Conservation (phyloP, 257 asterid genomes). For the Solanum boliviense region DNA sequence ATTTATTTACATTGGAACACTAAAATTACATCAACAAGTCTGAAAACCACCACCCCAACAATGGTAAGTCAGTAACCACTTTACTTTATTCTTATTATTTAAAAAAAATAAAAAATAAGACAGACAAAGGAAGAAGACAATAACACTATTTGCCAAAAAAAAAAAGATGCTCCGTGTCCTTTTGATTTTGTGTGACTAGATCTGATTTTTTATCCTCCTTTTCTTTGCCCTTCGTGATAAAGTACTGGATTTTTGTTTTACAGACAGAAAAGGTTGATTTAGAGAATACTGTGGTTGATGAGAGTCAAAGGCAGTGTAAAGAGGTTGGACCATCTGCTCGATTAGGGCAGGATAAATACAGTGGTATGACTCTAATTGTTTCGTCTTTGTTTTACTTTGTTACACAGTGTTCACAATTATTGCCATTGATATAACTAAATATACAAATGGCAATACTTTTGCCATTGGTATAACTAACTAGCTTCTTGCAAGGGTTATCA, state of each 20-base stretch:
- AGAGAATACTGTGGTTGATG: slow-evolving; percentile 95
- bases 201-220: slow-evolving; percentile 1
- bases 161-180: neutral
- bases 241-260: slow-evolving; percentile 12
- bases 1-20: neutral
- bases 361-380: slow-evolving; percentile 40
- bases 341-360: slow-evolving; percentile 76
- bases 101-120: neutral
- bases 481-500: neutral
- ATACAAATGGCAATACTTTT: neutral
- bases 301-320: slow-evolving; percentile 78
- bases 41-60: neutral
- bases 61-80: neutral
- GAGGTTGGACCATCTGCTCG: slow-evolving; percentile 56
- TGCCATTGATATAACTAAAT: neutral
- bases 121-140: neutral
- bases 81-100: neutral
- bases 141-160: neutral
- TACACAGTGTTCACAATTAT: neutral
- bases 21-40: neutral
- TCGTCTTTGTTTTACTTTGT: neutral
- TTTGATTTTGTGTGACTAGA: neutral
- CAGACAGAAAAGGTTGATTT: slow-evolving; percentile 96
- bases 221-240: neutral
- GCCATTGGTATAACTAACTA: neutral